Base-by-base conservation (phyloP, 176 grass and related monocot species). In the Typha latifolia region DNA sequence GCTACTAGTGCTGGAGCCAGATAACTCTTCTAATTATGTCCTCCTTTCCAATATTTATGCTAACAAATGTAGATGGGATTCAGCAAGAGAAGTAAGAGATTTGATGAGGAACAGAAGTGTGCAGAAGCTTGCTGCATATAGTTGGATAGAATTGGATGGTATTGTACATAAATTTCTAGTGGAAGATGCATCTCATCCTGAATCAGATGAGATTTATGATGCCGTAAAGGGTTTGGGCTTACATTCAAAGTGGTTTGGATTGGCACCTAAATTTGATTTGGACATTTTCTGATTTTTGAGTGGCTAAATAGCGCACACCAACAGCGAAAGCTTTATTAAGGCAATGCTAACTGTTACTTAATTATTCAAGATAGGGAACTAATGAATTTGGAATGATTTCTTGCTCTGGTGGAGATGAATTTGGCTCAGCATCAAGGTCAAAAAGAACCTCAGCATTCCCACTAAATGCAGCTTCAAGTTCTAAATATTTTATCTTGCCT, bases 131-230 rank as follows among this genome's bases (percentile, higher is more conserved):
- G 81, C 73, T 18, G 91, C 91, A 2, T 85, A 96, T 59, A 96
- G 87, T 61, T 91, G 84, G 91, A 96, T 96, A 47, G 88, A 96
- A 65, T 48, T 96, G 23, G 87, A 84, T 14, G 79, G 91, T 5
- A 69, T 74, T 10, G 78, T 80, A 26, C 87, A 87, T 70, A 96
- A 68, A 67, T 96, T 96, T 81, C 62, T 88, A 22, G 91, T 91
- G 23, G 84, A 90, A 73, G 87, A 96, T 31, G 55, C 72, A 0
- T 73, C 84, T 62, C 87, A 96, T 69, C 77, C 64, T 1, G 71
- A 69, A 62, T 77, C 80, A 18, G 79, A 79, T 32, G 79, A 96
- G 81, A 90, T 90, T 8, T 96, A 88, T 21, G 15, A 34, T 3
- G 64, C 78, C 2, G 61, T 82, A 4, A 77, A 91, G 3, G 55